Conservation (phyloP, 1,139 yeast species). For the Suhomyces terraborum region DNA sequence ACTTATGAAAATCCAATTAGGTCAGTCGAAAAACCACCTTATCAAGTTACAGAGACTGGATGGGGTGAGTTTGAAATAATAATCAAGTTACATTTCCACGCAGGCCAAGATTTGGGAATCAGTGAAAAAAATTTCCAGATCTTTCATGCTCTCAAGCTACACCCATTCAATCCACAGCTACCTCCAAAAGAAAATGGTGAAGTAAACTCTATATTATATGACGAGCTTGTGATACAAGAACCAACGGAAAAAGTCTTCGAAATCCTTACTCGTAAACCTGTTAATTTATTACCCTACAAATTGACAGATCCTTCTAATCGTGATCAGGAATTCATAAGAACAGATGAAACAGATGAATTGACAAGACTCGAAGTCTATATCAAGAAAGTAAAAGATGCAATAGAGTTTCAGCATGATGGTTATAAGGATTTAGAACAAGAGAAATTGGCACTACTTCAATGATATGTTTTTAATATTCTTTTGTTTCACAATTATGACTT, state of each 20-base stretch:
- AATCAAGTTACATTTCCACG: conserved; percentile 80
- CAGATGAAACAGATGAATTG: conserved; percentile 73
- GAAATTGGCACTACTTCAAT: conserved; percentile 44
- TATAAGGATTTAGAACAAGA: conserved; percentile 55
- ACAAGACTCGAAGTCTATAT: conserved; percentile 71
- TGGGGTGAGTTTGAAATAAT: conserved; percentile 99
- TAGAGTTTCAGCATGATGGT: conserved; percentile 52
- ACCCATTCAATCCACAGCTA: conserved; percentile 70
- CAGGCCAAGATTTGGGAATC: conserved; percentile 63
- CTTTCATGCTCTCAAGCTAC: conserved; percentile 87
- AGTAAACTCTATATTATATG: conserved; percentile 72
- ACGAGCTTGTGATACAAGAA: conserved; percentile 91
- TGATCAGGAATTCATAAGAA: conserved; percentile 46
- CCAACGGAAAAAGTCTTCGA: conserved; percentile 91
- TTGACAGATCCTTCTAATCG: conserved; percentile 45
- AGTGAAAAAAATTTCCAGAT: conserved; percentile 85
- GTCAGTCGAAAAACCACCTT: conserved; percentile 85
- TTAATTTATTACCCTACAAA: conserved; percentile 68
- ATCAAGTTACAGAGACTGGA: conserved; percentile 94
- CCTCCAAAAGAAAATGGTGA: conserved; percentile 46
- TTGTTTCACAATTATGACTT: too few species aligned
- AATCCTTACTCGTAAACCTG: conserved; percentile 71
- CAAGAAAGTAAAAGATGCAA: conserved; percentile 59
- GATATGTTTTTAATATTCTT: conserved; percentile 3
- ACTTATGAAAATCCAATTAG: conserved; percentile 87